These are phyloP conservation scores for Apiotrichum gamsii DNA, from an alignment of 1,284 basidiomycete species.

Conservation along the genomic window DNA sequence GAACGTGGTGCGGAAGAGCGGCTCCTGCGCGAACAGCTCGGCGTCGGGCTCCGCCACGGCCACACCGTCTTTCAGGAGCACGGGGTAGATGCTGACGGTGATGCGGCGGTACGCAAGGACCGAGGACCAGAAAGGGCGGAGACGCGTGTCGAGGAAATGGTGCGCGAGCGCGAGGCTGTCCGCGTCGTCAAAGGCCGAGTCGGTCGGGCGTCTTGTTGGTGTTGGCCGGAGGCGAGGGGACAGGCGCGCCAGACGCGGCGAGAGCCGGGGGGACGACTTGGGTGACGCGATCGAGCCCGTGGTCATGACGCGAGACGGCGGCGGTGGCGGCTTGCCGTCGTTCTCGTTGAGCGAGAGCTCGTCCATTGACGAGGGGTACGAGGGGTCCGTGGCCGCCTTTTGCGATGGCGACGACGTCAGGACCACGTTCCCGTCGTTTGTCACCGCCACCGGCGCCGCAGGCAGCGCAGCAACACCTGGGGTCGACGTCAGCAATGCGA, in stretches of 20 bases:
- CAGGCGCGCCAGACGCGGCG: not conserved
- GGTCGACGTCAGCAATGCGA: not conserved
- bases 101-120: slow-evolving; percentile 35
- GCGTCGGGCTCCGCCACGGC: slow-evolving; percentile 20
- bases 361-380: no score
- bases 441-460: not conserved
- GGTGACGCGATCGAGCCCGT: no score
- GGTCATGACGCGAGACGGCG: no score
- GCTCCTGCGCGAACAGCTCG: slow-evolving; percentile 38
- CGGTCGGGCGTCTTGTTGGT: not conserved
- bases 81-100: slow-evolving; percentile 28
- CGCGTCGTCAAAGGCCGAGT: slow-evolving; percentile 38
- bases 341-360: no score
- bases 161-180: slow-evolving; percentile 54
- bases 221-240: no score
- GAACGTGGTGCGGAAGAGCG: slow-evolving; percentile 54
- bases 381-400: no score
- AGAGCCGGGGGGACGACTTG: no score
- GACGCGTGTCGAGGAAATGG: slow-evolving; percentile 63
- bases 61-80: slow-evolving; percentile 9
- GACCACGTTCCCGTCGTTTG: no score
- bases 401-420: no score
- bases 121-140: slow-evolving; percentile 61
- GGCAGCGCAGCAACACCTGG: slow-evolving; percentile 16
- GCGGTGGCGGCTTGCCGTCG: no score